These are phyloP conservation scores for Magnolia officinalis DNA, from an alignment of 164 flowering plant genomes.

Conservation along the genomic window DNA sequence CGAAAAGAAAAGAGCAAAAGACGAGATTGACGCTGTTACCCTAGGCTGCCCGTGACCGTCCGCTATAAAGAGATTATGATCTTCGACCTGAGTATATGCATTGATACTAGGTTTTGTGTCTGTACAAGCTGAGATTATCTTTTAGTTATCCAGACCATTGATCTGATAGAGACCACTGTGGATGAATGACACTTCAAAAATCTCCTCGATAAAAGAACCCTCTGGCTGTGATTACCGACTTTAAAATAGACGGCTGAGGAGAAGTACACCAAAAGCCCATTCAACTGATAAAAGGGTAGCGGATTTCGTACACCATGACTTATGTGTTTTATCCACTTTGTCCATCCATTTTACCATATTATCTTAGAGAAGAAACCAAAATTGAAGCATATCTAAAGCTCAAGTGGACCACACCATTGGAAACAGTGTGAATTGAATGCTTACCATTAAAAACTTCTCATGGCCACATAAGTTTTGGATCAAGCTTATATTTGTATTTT, in stretches of 20 bases:
- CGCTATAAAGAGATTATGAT: background rate
- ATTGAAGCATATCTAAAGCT: too few species aligned
- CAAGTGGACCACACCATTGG: too few species aligned
- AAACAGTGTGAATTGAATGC: too few species aligned
- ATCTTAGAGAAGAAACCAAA: too few species aligned
- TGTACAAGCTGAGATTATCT: background rate
- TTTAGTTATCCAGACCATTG: background rate
- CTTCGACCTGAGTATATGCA: background rate
- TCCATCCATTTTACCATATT: too few species aligned
- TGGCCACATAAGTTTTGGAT: too few species aligned
- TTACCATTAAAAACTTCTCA: too few species aligned
- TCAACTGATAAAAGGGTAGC: too few species aligned
- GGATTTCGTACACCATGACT: too few species aligned
- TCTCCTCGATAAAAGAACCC: background rate
- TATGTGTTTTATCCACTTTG: too few species aligned
- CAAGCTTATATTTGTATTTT: too few species aligned
- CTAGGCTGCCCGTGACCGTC: background rate
- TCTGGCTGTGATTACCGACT: background rate
- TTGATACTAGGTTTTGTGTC: background rate
- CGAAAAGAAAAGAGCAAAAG: background rate
- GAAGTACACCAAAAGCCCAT: background rate
- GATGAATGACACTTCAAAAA: too few species aligned
- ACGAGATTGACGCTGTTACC: background rate
- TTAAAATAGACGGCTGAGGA: background rate
- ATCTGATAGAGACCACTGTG: background rate